Evolutionary conservation across 2,329 filamentous ascomycete genomes (phyloP), one percentile per base, ranked within the genome.

Genomic region (Ascochyta viciae-villosae): DNA sequence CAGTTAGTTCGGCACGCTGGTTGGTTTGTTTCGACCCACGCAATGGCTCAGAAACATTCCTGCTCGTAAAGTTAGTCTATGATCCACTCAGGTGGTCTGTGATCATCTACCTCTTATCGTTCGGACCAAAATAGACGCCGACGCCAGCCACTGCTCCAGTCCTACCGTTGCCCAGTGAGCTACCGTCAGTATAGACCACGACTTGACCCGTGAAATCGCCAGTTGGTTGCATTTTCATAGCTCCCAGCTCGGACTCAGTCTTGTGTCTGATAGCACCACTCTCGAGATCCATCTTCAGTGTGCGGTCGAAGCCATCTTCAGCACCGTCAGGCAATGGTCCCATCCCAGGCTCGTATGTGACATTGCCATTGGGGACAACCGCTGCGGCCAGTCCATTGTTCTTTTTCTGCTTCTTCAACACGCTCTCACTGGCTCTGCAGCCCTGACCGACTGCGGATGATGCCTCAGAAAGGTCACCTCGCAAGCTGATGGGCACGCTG

Each of bases 1-100:
- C 95, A 23, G 90, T 93, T 55, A 99, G 81, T 78, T 99, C 95
- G n/a, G 94, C 95, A 3, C 95, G 90, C 75, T 98, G 92, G 73
- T 99, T 99, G 0, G 95, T 98, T 77, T 98, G 95, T 9, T 83
- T 81, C 15, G 83, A 80, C 46, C 92, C 92, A 47, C 82, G 77
- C 2, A 97, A 84, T 4, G 87, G 86, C 76, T 96, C 92, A 12
- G 90, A 91, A 23, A 96, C 77, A 67, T 90, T 90, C 64, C 86
- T 87, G 67, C 3, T 49, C 6, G 39, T 10, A n/a, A 40, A 29
- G 50, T 60, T 22, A 65, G 50, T 16, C 6, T 9, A 7, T 6
- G n/a, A 39, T 9, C 4, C 10, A 16, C 6, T 19, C 50, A 9
- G 2, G 23, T 15, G 41, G 23, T 3, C 2, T 22, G 8, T 23